A percentile compares a stretch with the other conserved stretches of the same genome.
phyloP scores from a whole-genome alignment of 441 rosid species.

The Syzygium malaccense region DNA sequence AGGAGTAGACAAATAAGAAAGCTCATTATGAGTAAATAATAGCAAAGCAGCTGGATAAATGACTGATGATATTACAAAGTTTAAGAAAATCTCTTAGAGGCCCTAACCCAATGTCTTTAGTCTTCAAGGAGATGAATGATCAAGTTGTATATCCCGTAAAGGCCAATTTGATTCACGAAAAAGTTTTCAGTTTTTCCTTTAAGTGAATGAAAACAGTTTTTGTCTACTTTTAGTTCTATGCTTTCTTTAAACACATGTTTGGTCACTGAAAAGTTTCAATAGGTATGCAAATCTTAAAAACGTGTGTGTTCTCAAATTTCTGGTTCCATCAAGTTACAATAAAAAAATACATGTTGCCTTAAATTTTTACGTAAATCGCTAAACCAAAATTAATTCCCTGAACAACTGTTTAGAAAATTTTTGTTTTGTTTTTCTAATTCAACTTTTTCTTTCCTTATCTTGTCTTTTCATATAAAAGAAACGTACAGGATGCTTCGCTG shows the following conservation, averaged over 20 bases:
- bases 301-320: not conserved
- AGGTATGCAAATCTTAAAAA: not conserved
- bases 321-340: not conserved
- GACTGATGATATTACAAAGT: not conserved
- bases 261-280: not conserved
- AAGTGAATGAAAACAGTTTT: not conserved
- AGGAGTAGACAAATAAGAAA: not conserved
- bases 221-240: not conserved
- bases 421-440: not conserved
- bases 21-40: not conserved
- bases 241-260: not conserved
- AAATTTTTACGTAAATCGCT: not conserved
- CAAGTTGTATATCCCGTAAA: not conserved
- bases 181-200: not conserved
- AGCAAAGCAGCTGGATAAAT: not conserved
- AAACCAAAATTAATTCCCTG: not conserved
- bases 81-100: not conserved
- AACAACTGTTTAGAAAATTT: not conserved
- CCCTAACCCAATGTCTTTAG: not conserved
- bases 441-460: not conserved
- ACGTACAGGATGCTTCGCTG: not conserved
- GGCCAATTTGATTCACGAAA: not conserved
- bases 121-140: not conserved
- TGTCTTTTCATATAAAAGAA: not conserved
- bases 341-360: not conserved